Evolutionary conservation across 345 rosid genomes (phyloP).

Genomic region (Arabis hirsuta): DNA sequence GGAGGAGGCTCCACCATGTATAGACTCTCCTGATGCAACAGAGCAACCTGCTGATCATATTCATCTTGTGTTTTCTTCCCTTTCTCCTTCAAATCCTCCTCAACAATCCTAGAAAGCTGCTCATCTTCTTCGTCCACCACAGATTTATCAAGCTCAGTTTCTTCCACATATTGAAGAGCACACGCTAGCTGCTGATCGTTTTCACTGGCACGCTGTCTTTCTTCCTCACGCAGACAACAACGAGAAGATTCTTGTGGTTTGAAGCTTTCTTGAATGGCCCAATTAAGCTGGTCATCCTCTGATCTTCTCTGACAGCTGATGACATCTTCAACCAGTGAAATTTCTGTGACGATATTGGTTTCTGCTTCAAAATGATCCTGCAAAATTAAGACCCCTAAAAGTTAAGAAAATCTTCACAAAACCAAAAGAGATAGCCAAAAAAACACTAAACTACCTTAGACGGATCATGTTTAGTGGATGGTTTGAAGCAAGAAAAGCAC

Average conservation of each 20-base stretch:
- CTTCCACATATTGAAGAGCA: constrained; percentile 15
- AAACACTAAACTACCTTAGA: constrained; percentile 7
- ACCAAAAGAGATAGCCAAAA: neutral
- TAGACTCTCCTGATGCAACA: constrained; percentile 68
- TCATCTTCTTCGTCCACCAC: constrained; percentile 27
- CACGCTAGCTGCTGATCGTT: constrained; percentile 14
- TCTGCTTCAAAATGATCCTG: constrained; percentile 26
- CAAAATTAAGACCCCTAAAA: constrained; percentile 19
- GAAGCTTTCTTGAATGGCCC: constrained; percentile 4
- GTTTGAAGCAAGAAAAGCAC: constrained; percentile 28
- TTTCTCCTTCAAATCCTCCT: constrained; percentile 42
- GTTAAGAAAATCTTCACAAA: neutral
- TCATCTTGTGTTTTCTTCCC: constrained; percentile 23
- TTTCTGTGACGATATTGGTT: neutral
- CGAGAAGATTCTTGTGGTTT: constrained; percentile 9
- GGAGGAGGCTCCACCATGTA: constrained; percentile 50
- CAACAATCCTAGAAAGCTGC: constrained; percentile 25
- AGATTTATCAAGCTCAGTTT: neutral
- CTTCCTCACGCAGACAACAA: constrained; percentile 4
- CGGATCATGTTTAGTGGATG: constrained; percentile 16
- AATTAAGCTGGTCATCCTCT: constrained; percentile 5
- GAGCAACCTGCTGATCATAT: constrained; percentile 59
- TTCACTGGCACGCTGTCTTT: neutral
- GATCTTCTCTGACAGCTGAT: neutral
- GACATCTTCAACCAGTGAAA: constrained; percentile 20